Conservation (phyloP, 2,329 filamentous ascomycete genomes). For the Xylariaceae sp. region DNA sequence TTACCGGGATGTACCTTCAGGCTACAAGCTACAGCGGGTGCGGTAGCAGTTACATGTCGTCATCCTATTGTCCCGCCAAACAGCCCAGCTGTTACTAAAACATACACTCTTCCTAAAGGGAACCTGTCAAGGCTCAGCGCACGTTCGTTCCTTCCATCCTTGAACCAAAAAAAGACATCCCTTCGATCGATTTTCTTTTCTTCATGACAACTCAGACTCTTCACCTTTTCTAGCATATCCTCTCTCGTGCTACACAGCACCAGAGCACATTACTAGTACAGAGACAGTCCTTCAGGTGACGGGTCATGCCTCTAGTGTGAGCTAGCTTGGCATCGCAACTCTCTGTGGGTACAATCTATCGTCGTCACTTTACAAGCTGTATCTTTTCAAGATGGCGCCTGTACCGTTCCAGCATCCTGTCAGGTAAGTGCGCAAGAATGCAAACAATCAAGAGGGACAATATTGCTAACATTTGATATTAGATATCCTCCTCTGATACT, state of each 20-base stretch:
- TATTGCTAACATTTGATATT: slow-evolving; percentile 6
- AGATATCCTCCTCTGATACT: slow-evolving; percentile 33
- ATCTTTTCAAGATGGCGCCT: slow-evolving; percentile 25
- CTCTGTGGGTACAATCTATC: background rate
- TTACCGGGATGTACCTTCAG: too few relatives aligned
- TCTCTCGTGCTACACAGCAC: background rate
- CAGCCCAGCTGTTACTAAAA: background rate
- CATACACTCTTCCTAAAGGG: background rate
- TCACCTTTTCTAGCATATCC: background rate
- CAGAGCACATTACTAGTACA: background rate
- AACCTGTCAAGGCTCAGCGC: too few relatives aligned
- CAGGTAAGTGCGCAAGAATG: slow-evolving; percentile 17
- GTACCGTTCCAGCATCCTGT: slow-evolving; percentile 27
- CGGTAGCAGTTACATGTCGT: slow-evolving; percentile 5
- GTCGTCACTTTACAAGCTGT: background rate
- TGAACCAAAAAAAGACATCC: too few relatives aligned
- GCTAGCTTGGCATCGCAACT: background rate
- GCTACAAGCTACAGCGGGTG: too few relatives aligned
- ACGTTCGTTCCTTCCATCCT: too few relatives aligned
- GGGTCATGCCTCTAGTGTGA: background rate
- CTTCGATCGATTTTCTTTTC: too few relatives aligned
- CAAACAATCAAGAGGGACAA: background rate
- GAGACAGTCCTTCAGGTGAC: background rate
- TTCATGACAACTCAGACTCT: too few relatives aligned
- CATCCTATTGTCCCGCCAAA: slow-evolving; percentile 3